phyloP scores from a whole-genome alignment of 495 filamentous ascomycete genomes.

The Hyaloscypha variabilis region DNA sequence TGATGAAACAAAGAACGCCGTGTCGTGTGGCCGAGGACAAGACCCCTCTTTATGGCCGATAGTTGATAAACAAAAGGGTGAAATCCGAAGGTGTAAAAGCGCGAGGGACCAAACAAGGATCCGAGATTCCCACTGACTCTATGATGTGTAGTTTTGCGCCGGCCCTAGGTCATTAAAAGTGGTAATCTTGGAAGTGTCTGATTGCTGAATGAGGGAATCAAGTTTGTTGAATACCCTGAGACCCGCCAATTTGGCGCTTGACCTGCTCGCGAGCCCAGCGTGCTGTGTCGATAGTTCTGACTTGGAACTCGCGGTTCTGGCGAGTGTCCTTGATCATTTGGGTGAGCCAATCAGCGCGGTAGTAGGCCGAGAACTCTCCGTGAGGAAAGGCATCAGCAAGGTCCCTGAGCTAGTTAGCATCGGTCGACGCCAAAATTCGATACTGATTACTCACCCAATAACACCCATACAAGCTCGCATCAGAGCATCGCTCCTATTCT shows the following conservation, averaged over 20 bases:
- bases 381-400: slow-evolving; percentile 91
- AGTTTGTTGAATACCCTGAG: slow-evolving; percentile 35
- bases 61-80: slow-evolving; percentile 20
- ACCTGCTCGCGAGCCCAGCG: slow-evolving; percentile 98
- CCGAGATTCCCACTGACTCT: slow-evolving; percentile 22
- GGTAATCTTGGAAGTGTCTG: slow-evolving; percentile 23
- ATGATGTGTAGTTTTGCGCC: slow-evolving; percentile 29
- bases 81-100: slow-evolving; percentile 13
- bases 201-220: slow-evolving; percentile 22
- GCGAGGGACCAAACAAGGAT: slow-evolving; percentile 6
- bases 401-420: slow-evolving; percentile 66
- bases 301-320: slow-evolving; percentile 77
- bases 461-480: slow-evolving; percentile 95
- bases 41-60: slow-evolving; percentile 28
- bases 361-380: slow-evolving; percentile 80
- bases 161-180: slow-evolving; percentile 30
- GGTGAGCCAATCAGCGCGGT: slow-evolving; percentile 89
- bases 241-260: slow-evolving; percentile 78
- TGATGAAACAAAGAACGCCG: slow-evolving; percentile 19
- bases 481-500: slow-evolving; percentile 85
- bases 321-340: slow-evolving; percentile 85
- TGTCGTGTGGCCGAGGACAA: slow-evolving; percentile 26
- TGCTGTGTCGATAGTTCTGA: slow-evolving; percentile 88
- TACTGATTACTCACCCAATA: slow-evolving; percentile 73
- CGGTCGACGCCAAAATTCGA: slow-evolving; percentile 5